Evolutionary conservation across 345 rosid species (phyloP), one percentile per base, ranked within the genome.

Genomic region (Camelina hispida): DNA sequence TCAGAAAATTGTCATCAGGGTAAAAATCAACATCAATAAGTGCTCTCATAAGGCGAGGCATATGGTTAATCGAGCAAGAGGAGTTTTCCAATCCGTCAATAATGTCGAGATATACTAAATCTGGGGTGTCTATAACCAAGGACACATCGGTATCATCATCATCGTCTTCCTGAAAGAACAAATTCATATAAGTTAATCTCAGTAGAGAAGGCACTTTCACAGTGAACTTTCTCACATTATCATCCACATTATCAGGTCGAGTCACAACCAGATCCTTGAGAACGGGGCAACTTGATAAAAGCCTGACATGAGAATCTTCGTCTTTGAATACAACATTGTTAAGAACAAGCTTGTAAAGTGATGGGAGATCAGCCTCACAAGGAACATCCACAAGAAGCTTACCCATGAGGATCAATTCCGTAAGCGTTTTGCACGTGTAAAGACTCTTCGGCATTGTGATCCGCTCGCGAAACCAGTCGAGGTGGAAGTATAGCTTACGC

Each of bases 221-320:
- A 5, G 14, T 62, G 5, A 43, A 62, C 2, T 8, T 23, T n/a
- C 4, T 62, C 52, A 62, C 37, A 23, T 43, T 62, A 23, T 62
- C 53, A 8, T 38, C 47, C n/a, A 22, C 20, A 62, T 14, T 4
- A 25, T 25, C 0, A 25, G 5, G 8, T 9, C 68, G 52, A 14
- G 8, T 12, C 37, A 62, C 53, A 1, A 1, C 0, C 7, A 62
- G 20, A 40, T 2, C 0, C 37, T 42, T n/a, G 14, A 43, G 52
- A 62, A 42, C 35, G 14, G 67, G 66, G 13, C 51, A 62, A 42
- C 17, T 20, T 23, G 67, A 62, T 62, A 43, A 62, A 44, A 62
- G 52, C 8, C 37, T 25, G 9, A 15, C 68, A 15, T 11, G 50
- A 62, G 50, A 62, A 10, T 62, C 50, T 20, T 62, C 66, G 8